A percentile compares a stretch with the other conserved stretches of the same genome.
phyloP scores from a whole-genome alignment of 805 yeast species.

The Candida chilensis region DNA sequence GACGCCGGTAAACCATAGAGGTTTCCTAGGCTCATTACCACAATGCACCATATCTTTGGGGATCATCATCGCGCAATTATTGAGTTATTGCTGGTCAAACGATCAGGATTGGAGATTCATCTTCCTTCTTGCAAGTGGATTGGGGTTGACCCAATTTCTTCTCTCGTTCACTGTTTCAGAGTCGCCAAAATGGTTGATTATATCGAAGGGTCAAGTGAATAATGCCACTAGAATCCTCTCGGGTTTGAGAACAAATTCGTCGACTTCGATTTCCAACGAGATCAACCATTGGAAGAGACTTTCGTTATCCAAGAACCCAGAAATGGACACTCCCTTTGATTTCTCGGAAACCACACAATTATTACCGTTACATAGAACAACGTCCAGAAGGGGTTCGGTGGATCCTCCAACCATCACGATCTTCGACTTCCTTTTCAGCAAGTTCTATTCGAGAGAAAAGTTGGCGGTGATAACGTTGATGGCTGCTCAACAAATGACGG shows the following conservation, averaged over 20 bases:
- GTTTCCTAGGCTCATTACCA: conserved; percentile 27
- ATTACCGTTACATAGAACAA: conserved; percentile 5
- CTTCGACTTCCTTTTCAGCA: conserved; percentile 10
- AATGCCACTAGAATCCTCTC: conserved; percentile 16
- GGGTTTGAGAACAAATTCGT: conserved; percentile 3
- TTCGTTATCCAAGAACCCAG: too few species aligned
- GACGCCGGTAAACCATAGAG: conserved; percentile 27
- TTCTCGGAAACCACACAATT: background rate
- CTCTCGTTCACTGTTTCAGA: conserved; percentile 24
- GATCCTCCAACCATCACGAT: conserved; percentile 14
- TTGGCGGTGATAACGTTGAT: conserved; percentile 21
- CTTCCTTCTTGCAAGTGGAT: conserved; percentile 13
- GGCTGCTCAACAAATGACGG: conserved; percentile 34
- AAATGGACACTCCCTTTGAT: background rate
- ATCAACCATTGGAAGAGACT: too few species aligned
- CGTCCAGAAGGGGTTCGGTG: conserved; percentile 16
- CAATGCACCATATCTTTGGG: conserved; percentile 30
- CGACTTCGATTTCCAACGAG: too few species aligned
- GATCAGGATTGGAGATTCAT: conserved; percentile 26
- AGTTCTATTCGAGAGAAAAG: conserved; percentile 11
- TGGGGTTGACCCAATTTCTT: conserved; percentile 17
- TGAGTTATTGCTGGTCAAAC: conserved; percentile 21
- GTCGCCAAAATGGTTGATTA: conserved; percentile 32
- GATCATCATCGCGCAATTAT: conserved; percentile 20
- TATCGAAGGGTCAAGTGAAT: conserved; percentile 15